These are phyloP conservation scores for Penicillium mononematosum DNA, from an alignment of 495 filamentous ascomycete species.

Conservation along the genomic window DNA sequence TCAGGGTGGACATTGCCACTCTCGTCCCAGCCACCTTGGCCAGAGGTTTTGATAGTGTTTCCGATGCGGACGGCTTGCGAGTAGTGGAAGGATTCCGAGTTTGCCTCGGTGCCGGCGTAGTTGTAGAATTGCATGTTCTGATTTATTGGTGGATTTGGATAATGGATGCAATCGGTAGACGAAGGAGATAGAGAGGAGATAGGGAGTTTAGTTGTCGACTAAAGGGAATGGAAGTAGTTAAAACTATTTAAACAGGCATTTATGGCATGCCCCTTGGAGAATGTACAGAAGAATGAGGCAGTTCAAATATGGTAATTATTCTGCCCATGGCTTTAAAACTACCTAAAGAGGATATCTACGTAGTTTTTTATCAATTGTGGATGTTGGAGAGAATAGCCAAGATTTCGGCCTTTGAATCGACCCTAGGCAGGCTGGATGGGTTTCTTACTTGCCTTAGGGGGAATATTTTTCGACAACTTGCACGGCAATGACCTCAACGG, in stretches of 20 bases:
- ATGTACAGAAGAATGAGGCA: background rate
- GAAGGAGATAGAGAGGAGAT: background rate
- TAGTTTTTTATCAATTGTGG: background rate
- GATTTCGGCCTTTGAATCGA: background rate
- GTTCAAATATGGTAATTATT: background rate
- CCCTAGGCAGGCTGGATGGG: background rate
- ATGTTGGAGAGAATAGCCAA: background rate
- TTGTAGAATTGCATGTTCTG: constrained; percentile 16
- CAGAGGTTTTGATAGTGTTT: constrained; percentile 17
- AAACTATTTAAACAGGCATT: background rate
- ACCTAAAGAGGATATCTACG: background rate
- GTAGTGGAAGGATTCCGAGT: constrained; percentile 21
- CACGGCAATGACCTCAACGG: background rate
- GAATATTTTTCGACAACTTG: background rate
- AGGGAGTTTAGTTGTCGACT: background rate
- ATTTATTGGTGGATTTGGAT: background rate
- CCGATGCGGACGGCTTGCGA: constrained; percentile 18
- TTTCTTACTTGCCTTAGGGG: background rate
- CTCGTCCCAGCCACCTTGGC: constrained; percentile 20
- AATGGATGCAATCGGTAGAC: background rate
- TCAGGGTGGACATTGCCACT: constrained; percentile 10
- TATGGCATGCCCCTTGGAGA: constrained; percentile 1
- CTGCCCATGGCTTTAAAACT: background rate
- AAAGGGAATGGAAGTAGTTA: background rate
- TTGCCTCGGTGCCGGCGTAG: constrained; percentile 17